Percentiles rank a stretch among this genome's conserved stretches.
Conservation (phyloP, 495 filamentous ascomycete species). For the Chlorociboria aeruginascens region DNA sequence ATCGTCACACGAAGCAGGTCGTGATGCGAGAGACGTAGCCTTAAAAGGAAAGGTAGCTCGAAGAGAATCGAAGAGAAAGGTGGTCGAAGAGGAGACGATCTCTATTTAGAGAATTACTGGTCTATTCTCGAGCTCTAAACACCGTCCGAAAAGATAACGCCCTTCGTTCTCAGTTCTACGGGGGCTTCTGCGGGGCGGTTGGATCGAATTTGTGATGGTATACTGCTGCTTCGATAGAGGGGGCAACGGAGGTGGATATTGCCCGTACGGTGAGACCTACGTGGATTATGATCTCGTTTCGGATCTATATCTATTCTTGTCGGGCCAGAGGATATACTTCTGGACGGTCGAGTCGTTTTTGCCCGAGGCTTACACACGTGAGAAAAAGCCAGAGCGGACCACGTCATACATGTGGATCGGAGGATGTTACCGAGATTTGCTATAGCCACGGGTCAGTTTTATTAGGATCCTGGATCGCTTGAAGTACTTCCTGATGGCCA, state of each 20-base stretch:
- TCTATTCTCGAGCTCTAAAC: constrained; percentile 11
- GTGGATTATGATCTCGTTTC: constrained; percentile 4
- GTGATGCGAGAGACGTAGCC: constrained; percentile 11
- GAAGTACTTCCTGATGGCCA: constrained; percentile 10
- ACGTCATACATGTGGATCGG: too few relatives aligned
- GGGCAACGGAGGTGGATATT: neutral
- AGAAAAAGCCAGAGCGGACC: too few relatives aligned
- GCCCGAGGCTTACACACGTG: too few relatives aligned
- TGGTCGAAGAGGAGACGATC: constrained; percentile 12
- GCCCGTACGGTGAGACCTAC: neutral
- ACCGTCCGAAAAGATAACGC: constrained; percentile 9
- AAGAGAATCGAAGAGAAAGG: constrained; percentile 10
- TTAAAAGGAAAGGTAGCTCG: constrained; percentile 10
- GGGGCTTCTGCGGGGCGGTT: constrained; percentile 8
- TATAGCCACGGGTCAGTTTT: too few relatives aligned
- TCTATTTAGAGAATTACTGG: constrained; percentile 13
- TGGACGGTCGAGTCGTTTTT: too few relatives aligned
- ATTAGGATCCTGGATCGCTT: too few relatives aligned
- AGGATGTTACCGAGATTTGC: too few relatives aligned
- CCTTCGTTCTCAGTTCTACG: constrained; percentile 10
- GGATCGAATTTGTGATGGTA: constrained; percentile 6
- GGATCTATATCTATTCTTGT: neutral
- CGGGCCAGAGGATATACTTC: neutral
- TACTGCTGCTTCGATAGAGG: constrained; percentile 2
- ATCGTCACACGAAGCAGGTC: constrained; percentile 11